Conservation (phyloP, 192 early-diverging fungal genomes). For the Linderina pennispora region DNA sequence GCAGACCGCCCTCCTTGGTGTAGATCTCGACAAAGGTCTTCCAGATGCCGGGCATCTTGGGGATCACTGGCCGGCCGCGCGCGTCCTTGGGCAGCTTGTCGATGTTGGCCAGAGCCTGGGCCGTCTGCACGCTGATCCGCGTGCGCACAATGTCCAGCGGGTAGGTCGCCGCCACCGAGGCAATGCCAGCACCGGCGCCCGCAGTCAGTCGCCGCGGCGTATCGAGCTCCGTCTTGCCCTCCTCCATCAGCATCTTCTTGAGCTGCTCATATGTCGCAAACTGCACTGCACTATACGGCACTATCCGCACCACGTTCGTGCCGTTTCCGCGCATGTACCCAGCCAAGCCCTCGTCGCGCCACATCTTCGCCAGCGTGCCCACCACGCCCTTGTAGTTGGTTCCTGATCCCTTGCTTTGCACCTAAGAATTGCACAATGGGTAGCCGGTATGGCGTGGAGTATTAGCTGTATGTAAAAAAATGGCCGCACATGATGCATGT, state of each 20-base stretch:
- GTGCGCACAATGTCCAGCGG: constrained; percentile 76
- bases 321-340: constrained; percentile 77
- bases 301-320: constrained; percentile 77
- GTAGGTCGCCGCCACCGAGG: constrained; percentile 72
- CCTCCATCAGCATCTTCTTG: constrained; percentile 63
- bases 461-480: too few relatives aligned
- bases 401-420: constrained; percentile 42
- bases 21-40: constrained; percentile 61
- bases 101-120: constrained; percentile 46
- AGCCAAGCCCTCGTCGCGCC: constrained; percentile 66
- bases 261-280: constrained; percentile 80
- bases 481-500: too few relatives aligned
- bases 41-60: constrained; percentile 64
- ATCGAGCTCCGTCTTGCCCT: constrained; percentile 62
- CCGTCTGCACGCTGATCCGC: constrained; percentile 69
- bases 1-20: constrained; percentile 63
- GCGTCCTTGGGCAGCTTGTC: constrained; percentile 35
- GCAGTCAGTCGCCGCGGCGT: constrained; percentile 62
- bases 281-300: constrained; percentile 77
- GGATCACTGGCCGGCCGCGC: constrained; percentile 47
- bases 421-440: constrained; percentile 37
- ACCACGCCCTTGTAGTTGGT: constrained; percentile 62
- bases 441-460: not conserved
- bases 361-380: constrained; percentile 70
- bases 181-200: constrained; percentile 69